A percentile compares a stretch with the other conserved stretches of the same genome.
These are phyloP conservation scores for Salinomyces thailandicus DNA, from an alignment of 2,329 filamentous ascomycete genomes.

Conservation along the genomic window DNA sequence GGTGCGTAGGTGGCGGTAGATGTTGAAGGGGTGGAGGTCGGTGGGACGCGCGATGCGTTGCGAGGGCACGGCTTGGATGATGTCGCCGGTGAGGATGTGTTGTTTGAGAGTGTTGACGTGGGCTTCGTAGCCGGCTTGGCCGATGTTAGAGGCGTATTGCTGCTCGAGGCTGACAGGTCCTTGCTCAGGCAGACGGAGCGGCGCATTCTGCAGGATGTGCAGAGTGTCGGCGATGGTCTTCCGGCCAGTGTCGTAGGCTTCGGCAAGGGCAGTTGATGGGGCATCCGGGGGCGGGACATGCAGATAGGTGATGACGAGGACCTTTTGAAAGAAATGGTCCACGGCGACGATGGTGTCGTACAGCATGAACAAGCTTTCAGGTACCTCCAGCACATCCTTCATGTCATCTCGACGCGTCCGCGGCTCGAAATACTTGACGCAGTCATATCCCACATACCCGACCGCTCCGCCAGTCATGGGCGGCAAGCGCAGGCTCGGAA, in stretches of 20 bases:
- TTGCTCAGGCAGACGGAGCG: slow-evolving; percentile 59
- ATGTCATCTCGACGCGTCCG: slow-evolving; percentile 70
- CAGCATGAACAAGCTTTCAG: slow-evolving; percentile 93
- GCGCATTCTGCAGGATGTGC: slow-evolving; percentile 58
- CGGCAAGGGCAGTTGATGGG: slow-evolving; percentile 43
- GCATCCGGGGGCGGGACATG: slow-evolving; percentile 44
- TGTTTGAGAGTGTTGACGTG: slow-evolving; percentile 79
- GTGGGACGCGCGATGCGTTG: slow-evolving; percentile 88
- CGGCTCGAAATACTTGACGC: slow-evolving; percentile 94
- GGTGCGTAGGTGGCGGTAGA: slow-evolving; percentile 91
- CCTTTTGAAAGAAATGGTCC: slow-evolving; percentile 85
- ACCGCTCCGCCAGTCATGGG: slow-evolving; percentile 85
- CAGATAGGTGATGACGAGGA: slow-evolving; percentile 90
- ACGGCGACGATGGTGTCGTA: slow-evolving; percentile 91
- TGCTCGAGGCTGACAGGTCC: slow-evolving; percentile 60
- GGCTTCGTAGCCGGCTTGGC: slow-evolving; percentile 75
- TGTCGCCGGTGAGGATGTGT: slow-evolving; percentile 85
- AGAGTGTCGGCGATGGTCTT: slow-evolving; percentile 57
- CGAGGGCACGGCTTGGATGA: slow-evolving; percentile 94
- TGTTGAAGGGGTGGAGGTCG: slow-evolving; percentile 89
- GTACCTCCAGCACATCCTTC: slow-evolving; percentile 78
- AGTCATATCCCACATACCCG: slow-evolving; percentile 95
- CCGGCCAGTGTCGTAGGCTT: slow-evolving; percentile 60
- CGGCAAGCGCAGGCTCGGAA: slow-evolving; percentile 74
- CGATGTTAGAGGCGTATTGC: slow-evolving; percentile 86